A percentile compares a stretch with the other conserved stretches of the same genome.
Conservation (phyloP, 495 filamentous ascomycete genomes). For the Xylaria cubensis region DNA sequence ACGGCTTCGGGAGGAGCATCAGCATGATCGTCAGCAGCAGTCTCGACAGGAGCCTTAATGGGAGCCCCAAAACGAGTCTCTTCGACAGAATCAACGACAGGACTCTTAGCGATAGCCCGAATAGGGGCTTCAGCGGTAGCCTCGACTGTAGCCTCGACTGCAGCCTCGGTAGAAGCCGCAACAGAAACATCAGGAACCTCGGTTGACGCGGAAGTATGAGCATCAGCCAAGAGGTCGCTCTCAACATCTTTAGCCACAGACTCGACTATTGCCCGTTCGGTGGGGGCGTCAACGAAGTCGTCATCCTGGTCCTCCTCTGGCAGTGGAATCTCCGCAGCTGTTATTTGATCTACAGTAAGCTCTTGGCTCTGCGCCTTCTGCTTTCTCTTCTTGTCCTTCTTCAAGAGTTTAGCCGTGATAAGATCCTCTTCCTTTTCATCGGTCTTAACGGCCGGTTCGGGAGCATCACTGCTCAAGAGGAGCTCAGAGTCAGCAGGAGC, state of each 20-base stretch:
- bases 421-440: slow-evolving; percentile 23
- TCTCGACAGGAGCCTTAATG: background rate
- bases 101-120: background rate
- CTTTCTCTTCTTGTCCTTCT: slow-evolving; percentile 36
- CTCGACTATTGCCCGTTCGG: background rate
- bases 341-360: background rate
- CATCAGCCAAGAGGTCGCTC: background rate
- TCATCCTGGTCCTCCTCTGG: slow-evolving; percentile 4
- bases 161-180: background rate
- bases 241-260: slow-evolving; percentile 17
- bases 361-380: slow-evolving; percentile 15
- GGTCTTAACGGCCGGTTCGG: background rate
- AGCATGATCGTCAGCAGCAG: background rate
- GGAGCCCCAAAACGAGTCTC: background rate
- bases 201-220: background rate
- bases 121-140: background rate
- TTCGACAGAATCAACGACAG: background rate
- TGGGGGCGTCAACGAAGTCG: slow-evolving; percentile 10
- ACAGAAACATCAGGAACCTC: background rate
- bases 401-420: slow-evolving; percentile 13
- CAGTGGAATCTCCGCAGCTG: background rate
- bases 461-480: background rate
- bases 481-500: background rate
- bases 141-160: background rate
- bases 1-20: background rate